These are phyloP conservation scores for Alternaria dauci DNA, from an alignment of 2,329 filamentous ascomycete species.

Conservation along the genomic window DNA sequence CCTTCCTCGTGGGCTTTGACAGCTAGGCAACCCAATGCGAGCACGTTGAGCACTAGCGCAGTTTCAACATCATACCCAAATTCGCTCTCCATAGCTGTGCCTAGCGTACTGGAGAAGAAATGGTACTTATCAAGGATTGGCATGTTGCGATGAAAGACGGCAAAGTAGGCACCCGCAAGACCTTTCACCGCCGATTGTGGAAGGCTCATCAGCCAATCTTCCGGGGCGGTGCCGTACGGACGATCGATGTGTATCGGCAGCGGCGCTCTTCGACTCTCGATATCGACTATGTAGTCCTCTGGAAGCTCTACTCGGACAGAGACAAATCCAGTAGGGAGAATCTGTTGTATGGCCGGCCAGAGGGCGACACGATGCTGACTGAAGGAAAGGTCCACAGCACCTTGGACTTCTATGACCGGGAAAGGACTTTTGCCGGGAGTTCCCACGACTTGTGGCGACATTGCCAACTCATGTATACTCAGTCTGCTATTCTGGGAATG, in stretches of 20 bases:
- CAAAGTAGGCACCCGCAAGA: constrained; percentile 63
- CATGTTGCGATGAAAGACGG: constrained; percentile 63
- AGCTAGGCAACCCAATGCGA: constrained; percentile 62
- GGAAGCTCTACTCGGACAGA: constrained; percentile 51
- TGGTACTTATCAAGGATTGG: constrained; percentile 63
- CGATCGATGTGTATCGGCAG: constrained; percentile 52
- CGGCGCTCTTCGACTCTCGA: constrained; percentile 58
- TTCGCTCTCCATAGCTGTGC: constrained; percentile 58
- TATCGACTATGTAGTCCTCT: constrained; percentile 60
- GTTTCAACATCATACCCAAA: constrained; percentile 63
- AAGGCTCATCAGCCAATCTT: constrained; percentile 57
- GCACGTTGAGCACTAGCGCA: constrained; percentile 60
- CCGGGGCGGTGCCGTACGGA: constrained; percentile 46
- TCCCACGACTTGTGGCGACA: constrained; percentile 37
- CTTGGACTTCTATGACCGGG: constrained; percentile 25
- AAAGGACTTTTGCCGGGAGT: constrained; percentile 39
- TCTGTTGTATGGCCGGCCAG: constrained; percentile 58
- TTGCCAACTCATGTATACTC: constrained; percentile 34
- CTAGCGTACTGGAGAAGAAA: constrained; percentile 61
- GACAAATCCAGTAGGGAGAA: constrained; percentile 55
- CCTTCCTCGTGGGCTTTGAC: constrained; percentile 60
- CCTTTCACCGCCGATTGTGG: constrained; percentile 60
- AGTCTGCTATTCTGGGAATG: constrained; percentile 27
- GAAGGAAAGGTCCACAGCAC: constrained; percentile 56
- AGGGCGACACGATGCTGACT: constrained; percentile 61